phyloP scores from a whole-genome alignment of 805 yeast genomes.

The Ogataea haglerorum region DNA sequence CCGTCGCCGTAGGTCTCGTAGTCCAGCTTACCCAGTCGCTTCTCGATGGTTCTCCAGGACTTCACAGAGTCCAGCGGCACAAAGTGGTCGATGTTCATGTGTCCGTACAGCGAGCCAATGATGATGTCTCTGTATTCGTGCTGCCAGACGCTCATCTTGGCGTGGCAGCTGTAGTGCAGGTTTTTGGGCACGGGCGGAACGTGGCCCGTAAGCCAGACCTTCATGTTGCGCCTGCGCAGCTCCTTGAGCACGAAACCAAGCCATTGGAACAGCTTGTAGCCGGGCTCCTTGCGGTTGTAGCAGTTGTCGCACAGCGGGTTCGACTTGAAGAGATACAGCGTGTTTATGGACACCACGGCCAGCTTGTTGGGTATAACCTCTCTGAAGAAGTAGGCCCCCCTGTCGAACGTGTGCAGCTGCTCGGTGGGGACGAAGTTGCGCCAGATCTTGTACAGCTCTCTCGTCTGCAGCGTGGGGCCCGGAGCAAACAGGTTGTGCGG shows the following conservation, averaged over 20 bases:
- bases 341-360: conserved; percentile 76
- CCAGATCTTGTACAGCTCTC: conserved; percentile 77
- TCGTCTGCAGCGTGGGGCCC: conserved; percentile 85
- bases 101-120: conserved; percentile 82
- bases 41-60: conserved; percentile 53
- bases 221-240: conserved; percentile 67
- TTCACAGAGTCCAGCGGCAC: conserved; percentile 68
- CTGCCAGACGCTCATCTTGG: conserved; percentile 76
- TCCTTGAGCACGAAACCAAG: conserved; percentile 71
- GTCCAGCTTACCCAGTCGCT: conserved; percentile 20
- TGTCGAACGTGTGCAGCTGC: conserved; percentile 69
- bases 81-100: conserved; percentile 87
- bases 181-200: conserved; percentile 85
- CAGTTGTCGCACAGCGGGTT: conserved; percentile 85
- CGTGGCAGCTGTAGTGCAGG: conserved; percentile 65
- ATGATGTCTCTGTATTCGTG: conserved; percentile 82
- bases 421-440: conserved; percentile 67
- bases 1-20: conserved; percentile 26
- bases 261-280: conserved; percentile 75
- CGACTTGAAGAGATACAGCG: conserved; percentile 67
- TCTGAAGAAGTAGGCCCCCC: conserved; percentile 69
- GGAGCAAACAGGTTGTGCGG: conserved; percentile 84
- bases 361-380: conserved; percentile 79
- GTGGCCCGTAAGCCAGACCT: conserved; percentile 86
- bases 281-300: conserved; percentile 70